Conservation (phyloP, 106 monocot species). For the Allium cepa region DNA sequence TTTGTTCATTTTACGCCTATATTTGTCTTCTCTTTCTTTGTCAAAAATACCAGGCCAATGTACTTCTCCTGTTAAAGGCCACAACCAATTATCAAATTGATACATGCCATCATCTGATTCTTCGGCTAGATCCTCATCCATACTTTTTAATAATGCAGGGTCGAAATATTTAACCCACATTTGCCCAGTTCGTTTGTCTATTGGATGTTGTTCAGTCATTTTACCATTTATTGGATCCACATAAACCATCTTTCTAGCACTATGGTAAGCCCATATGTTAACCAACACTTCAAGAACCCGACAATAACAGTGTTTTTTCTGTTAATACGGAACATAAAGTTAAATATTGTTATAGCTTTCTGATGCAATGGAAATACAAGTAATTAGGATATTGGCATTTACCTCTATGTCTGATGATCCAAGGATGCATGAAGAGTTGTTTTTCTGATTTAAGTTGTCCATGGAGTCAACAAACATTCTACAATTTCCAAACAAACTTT, state of each 20-base stretch:
- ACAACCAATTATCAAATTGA: slow-evolving; percentile 39
- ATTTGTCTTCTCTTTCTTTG: slow-evolving; percentile 73
- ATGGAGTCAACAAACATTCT: slow-evolving; percentile 93
- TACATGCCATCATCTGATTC: slow-evolving; percentile 64
- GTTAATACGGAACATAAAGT: slow-evolving; percentile 6
- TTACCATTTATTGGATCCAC: slow-evolving; percentile 55
- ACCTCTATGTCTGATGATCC: slow-evolving; percentile 81
- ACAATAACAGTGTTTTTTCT: slow-evolving; percentile 87
- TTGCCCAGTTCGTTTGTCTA: slow-evolving; percentile 34
- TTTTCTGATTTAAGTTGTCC: slow-evolving; percentile 39
- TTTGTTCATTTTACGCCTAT: slow-evolving; percentile 81
- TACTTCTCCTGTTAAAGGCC: slow-evolving; percentile 90
- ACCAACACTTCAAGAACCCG: slow-evolving; percentile 68
- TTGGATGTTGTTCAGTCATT: slow-evolving; percentile 60
- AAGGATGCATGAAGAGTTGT: slow-evolving; percentile 40
- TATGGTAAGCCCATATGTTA: slow-evolving; percentile 97
- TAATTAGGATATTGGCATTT: background rate
- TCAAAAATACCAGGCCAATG: slow-evolving; percentile 67
- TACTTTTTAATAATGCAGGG: slow-evolving; percentile 57
- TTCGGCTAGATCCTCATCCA: slow-evolving; percentile 97
- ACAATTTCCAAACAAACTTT: background rate
- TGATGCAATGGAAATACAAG: background rate
- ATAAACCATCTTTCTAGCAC: slow-evolving; percentile 79
- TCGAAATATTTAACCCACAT: slow-evolving; percentile 86
- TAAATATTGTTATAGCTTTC: no score